Conservation (phyloP, 1,139 yeast species). For the Martiniozyma asiatica region DNA sequence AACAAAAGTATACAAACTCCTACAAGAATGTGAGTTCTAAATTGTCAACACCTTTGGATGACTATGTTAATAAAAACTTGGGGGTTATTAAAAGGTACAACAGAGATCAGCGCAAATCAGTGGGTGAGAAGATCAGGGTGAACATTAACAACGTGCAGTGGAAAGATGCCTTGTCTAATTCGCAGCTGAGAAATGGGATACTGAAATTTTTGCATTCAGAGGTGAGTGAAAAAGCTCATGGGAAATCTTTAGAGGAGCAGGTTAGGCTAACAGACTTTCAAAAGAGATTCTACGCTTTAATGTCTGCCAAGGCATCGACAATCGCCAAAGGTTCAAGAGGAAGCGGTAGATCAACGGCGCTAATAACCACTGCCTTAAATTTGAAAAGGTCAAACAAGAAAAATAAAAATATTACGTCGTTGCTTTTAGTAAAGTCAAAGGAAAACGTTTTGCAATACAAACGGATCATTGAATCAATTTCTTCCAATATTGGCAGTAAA, state of each 20-base stretch:
- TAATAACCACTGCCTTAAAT: conserved; percentile 18
- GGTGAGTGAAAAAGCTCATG: neutral
- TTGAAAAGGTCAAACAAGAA: conserved; percentile 13
- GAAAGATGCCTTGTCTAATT: conserved; percentile 11
- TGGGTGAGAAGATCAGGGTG: conserved; percentile 15
- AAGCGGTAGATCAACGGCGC: conserved; percentile 19
- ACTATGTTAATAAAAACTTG: conserved; percentile 13
- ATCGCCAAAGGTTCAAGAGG: conserved; percentile 21
- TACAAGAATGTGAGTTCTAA: conserved; percentile 12
- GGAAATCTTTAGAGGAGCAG: neutral
- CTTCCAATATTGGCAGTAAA: conserved; percentile 5
- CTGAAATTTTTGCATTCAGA: conserved; percentile 8
- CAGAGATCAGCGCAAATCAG: conserved; percentile 8
- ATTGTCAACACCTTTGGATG: conserved; percentile 13
- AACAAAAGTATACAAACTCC: conserved; percentile 10
- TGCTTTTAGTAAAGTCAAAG: conserved; percentile 20
- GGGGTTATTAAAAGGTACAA: conserved; percentile 17
- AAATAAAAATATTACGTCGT: conserved; percentile 18
- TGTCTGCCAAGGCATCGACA: conserved; percentile 16
- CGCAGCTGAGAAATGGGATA: conserved; percentile 10
- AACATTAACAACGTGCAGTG: conserved; percentile 11
- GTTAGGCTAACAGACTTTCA: conserved; percentile 17
- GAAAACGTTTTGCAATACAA: conserved; percentile 17
- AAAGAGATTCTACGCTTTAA: conserved; percentile 15
- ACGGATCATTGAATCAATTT: conserved; percentile 10